Evolutionary conservation across 169 alveolate genomes (phyloP), one percentile per base, ranked within the genome.

Genomic region (Cryptosporidium xiaoi): DNA sequence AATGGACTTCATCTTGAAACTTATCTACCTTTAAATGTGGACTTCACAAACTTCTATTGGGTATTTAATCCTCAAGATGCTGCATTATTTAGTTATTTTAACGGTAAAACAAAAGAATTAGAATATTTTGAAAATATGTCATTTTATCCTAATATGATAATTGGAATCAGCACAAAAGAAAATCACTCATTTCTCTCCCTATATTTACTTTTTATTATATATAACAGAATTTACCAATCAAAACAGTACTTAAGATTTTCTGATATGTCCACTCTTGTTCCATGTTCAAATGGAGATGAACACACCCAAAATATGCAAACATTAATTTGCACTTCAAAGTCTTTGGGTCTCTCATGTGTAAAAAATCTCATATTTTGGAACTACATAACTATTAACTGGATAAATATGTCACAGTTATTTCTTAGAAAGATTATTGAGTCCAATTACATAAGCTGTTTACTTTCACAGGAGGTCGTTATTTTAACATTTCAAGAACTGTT

Each of bases 341-440:
- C 27, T 8, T 60, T 62, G 10, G 34, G 18, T 13, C 69, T 55
- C 27, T 77, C 55, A 31, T 77, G 77, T 44, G 36, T 46, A 33
- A 66, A 34, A 40, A 77, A 53, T 77, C 69, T 77, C 31, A 10
- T 50, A 56, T 60, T 77, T 48, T 77, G 87, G 87, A 77, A 77
- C 48, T 62, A 77, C 33, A 77, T 77, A 24, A 77, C 87, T 1
- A 62, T 62, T 16, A 60, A 46, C 33, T 77, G 87, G 87, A 40
- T 77, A 7, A 53, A 66, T 18, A 77, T 77, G 77, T 77, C 87
- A 2, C 69, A 68, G 12, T 24, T 51, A 12, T 77, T 77, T 18
- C 71, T 77, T 0, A 77, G 87, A 66, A 77, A 24, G 46, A 40
- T 77, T 20, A 40, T 77, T 18, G 87, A 77, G 64, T 60, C 87